A percentile compares a stretch with the other conserved stretches of the same genome.
These are phyloP conservation scores for Eutreptiella sp. DNA, from an alignment of 208 protist species.

Conservation along the genomic window DNA sequence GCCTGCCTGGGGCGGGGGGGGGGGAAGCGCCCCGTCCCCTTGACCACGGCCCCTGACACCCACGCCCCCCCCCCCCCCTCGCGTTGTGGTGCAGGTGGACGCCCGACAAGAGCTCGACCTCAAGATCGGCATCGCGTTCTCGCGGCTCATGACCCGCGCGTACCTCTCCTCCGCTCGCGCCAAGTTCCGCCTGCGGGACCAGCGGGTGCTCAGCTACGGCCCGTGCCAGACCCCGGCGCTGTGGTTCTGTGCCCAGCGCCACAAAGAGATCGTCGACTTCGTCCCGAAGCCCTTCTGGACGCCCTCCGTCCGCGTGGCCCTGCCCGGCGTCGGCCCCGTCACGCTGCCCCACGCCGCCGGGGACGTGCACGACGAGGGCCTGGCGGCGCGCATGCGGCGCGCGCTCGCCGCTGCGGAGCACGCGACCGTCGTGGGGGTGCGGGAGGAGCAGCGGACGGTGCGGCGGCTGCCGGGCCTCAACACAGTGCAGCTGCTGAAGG, in stretches of 20 bases:
- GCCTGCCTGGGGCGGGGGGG: no score
- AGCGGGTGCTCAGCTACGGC: conserved; percentile 43
- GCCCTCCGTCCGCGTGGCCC: background rate
- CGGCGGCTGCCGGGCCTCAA: conserved; percentile 48
- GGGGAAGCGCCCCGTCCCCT: no score
- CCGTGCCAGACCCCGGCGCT: conserved; percentile 64
- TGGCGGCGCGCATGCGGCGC: background rate
- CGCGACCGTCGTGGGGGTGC: no score
- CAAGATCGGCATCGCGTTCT: conserved; percentile 64
- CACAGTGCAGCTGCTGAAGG: conserved; percentile 58
- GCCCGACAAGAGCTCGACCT: conserved; percentile 61
- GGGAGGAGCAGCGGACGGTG: conserved; percentile 12
- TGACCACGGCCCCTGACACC: no score
- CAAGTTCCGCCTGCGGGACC: conserved; percentile 26
- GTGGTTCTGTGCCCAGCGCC: conserved; percentile 42
- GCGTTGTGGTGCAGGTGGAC: conserved; percentile 50
- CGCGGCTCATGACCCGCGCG: conserved; percentile 37
- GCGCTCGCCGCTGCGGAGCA: no score
- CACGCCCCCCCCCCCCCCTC: no score
- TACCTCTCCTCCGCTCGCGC: background rate
- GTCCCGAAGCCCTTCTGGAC: conserved; percentile 24
- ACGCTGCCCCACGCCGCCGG: background rate
- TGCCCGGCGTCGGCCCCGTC: background rate
- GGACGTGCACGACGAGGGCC: background rate
- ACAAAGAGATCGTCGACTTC: conserved; percentile 36